Evolutionary conservation across 768 basidiomycete species (phyloP).

Genomic region (Psilocybe cyanescens): DNA sequence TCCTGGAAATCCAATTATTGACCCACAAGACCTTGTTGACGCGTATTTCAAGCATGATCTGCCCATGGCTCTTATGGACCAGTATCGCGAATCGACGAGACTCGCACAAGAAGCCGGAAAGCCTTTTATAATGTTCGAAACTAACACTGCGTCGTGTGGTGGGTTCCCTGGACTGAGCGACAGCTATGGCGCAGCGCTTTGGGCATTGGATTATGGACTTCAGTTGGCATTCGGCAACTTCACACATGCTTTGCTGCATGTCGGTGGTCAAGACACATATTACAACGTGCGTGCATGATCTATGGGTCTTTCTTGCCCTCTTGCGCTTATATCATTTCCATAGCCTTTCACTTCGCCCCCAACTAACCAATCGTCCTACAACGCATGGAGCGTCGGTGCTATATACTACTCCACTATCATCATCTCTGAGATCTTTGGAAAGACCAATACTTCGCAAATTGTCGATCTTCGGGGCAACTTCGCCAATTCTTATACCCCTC

Average conservation of each 20-base stretch:
- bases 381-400: slow-evolving; percentile 76
- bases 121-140: slow-evolving; percentile 72
- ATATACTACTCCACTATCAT: slow-evolving; percentile 76
- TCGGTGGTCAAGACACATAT: slow-evolving; percentile 69
- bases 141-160: slow-evolving; percentile 71
- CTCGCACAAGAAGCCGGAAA: slow-evolving; percentile 46
- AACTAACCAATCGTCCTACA: slow-evolving; percentile 56
- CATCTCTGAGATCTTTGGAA: slow-evolving; percentile 73
- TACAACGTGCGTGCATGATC: slow-evolving; percentile 57
- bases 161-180: slow-evolving; percentile 69
- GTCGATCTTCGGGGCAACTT: slow-evolving; percentile 63
- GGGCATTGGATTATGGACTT: slow-evolving; percentile 65
- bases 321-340: slow-evolving; percentile 33
- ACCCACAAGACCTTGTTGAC: slow-evolving; percentile 53
- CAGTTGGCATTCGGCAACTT: slow-evolving; percentile 59
- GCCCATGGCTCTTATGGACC: slow-evolving; percentile 48
- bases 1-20: slow-evolving; percentile 36
- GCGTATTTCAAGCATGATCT: slow-evolving; percentile 64
- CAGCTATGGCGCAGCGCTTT: slow-evolving; percentile 65
- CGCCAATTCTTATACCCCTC: slow-evolving; percentile 60
- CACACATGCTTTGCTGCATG: slow-evolving; percentile 56
- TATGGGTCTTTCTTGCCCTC: slow-evolving; percentile 20
- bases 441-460: slow-evolving; percentile 64
- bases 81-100: slow-evolving; percentile 52
- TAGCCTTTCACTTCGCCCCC: slow-evolving; percentile 62